Base-by-base conservation (phyloP, 208 protist genomes). In the Angomonas deanei region DNA sequence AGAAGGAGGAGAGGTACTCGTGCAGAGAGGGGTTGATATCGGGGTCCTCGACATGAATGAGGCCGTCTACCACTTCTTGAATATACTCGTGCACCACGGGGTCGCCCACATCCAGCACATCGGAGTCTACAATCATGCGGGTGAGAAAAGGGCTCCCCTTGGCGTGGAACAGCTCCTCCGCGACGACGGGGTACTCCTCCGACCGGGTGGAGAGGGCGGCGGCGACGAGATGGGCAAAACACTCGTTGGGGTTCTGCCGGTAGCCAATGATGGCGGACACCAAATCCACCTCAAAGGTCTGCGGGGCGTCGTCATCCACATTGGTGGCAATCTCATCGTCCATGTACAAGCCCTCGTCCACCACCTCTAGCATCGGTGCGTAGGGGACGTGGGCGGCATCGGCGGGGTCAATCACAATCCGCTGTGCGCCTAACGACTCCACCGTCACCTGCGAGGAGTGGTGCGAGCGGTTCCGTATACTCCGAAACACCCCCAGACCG, bases 201-300 rank as follows among this genome's bases (percentile, higher is more conserved):
- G 78, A 85, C 21, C 84, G 78, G 31, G 74, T 70, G 46, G 72
- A 73, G n/a, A 93, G 72, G 11, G 84, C 81, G 17, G 87, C 87
- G n/a, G 76, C 78, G 17, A 93, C 87, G 28, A 93, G 74, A 38
- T 93, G 83, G 33, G 73, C 78, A 49, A 84, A 87, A 24, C 72
- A 80, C 59, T 91, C 87, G 23, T 77, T 88, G 8, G 80, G 84
- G 61, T 68, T 84, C n/a, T 64, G 64, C 11, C 70, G 64, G 68
- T 93, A 93, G 10, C 78, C 74, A 11, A 70, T 70, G 60, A 93
- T 62, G 32, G 81, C 81, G 8, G 78, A 86, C 32, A 78, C 46
- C 13, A 93, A 76, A 61, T 91, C 84, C 33, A 93, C 74, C 60
- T 81, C 74, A 55, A 86, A 74, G 49, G 24, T 71, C 36, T 67